A percentile compares a stretch with the other conserved stretches of the same genome.
phyloP scores from a whole-genome alignment of 768 basidiomycete genomes.

The Polyporus arcularius region DNA sequence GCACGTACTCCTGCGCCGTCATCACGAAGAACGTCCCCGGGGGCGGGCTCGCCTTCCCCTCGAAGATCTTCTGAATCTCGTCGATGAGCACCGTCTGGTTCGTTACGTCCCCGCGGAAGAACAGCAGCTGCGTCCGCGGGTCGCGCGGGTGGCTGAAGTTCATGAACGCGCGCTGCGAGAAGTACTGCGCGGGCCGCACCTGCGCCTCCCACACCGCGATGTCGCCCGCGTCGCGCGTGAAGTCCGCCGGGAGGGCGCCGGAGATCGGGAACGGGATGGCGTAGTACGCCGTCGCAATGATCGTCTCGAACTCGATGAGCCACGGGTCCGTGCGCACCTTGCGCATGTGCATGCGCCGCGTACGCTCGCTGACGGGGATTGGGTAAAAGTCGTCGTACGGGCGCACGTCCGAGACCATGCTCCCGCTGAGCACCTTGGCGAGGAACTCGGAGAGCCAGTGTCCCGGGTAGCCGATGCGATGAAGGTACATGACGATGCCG shows the following conservation, averaged over 20 bases:
- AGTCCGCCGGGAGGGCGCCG: constrained; percentile 8
- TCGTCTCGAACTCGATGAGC: constrained; percentile 25
- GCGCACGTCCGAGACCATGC: constrained; percentile 27
- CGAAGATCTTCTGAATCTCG: constrained; percentile 5
- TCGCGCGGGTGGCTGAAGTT: constrained; percentile 1
- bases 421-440: constrained; percentile 28
- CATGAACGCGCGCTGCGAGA: not conserved
- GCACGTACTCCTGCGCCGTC: constrained; percentile 14
- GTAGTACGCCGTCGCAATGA: constrained; percentile 21
- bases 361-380: constrained; percentile 22
- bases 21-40: constrained; percentile 18
- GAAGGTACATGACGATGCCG: constrained; percentile 34
- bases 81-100: not conserved
- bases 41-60: constrained; percentile 5
- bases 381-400: constrained; percentile 32
- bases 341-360: constrained; percentile 17
- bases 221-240: constrained; percentile 18
- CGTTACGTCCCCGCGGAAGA: constrained; percentile 2
- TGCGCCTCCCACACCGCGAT: constrained; percentile 6
- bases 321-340: constrained; percentile 26
- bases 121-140: constrained; percentile 7
- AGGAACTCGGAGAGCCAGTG: constrained; percentile 40
- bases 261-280: constrained; percentile 23
- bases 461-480: constrained; percentile 36
- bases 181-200: not conserved